Evolutionary conservation across 2,329 filamentous ascomycete genomes (phyloP), one percentile per base, ranked within the genome.

Genomic region (Cladosporium sphaerospermum): DNA sequence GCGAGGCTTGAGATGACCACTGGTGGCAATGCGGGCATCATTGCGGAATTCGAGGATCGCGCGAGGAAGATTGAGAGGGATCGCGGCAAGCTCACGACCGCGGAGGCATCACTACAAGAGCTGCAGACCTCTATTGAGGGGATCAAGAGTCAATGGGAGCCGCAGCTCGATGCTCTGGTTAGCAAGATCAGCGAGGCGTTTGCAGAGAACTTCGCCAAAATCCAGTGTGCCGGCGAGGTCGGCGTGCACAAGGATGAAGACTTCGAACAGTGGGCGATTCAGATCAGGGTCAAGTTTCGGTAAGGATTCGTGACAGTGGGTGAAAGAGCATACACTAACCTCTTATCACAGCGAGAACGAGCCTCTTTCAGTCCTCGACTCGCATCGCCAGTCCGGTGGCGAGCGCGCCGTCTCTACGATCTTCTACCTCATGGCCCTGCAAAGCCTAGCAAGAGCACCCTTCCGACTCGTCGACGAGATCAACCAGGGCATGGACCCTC

Each of bases 381-480:
- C 89, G 42, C 91, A 97, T 68, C 88, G 93, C 5, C 93, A 99
- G 70, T 97, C 92, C 1, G 93, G 93, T 63, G 93, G 93, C 59
- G 93, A 99, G 74, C 86, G 93, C 55, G 89, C 93, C 19, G 92
- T 99, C 18, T 95, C 89, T 18, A 99, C 93, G 11, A 95, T 97
- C 66, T 99, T 97, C 78, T 99, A 95, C 73, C 88, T 99, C 53
- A 97, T 99, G 91, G 89, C 93, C 4, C 81, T 99, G 23, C 93
- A 99, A 70, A 88, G 88, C 46, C 84, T 99, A 64, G 92, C 93
- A 13, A 87, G 90, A 64, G 90, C 91, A 3, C 93, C 93, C 1
- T 99, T 99, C 80, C 89, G 93, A 49, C 92, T 99, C 46, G 93
- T 99, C 55, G 93, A 99, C 71, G 93, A 99, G 74, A 99, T 99